Percentiles rank a stretch among this genome's conserved stretches.
These are phyloP conservation scores for Zostera marina DNA, from an alignment of 116 monocot genomes.

Conservation along the genomic window DNA sequence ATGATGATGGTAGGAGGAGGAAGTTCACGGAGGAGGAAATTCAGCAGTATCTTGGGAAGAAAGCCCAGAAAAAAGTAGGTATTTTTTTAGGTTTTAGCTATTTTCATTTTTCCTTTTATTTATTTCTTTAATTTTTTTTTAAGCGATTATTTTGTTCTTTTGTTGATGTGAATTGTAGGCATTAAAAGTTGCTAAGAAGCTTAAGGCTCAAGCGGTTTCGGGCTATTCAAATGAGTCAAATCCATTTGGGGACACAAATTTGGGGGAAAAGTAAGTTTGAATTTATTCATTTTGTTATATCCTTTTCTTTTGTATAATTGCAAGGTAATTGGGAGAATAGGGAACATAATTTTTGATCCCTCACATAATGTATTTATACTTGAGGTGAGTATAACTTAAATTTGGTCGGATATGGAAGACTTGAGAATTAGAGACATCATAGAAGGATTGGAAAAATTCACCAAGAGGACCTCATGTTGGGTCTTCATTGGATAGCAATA, in stretches of 20 bases:
- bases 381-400: too few relatives aligned
- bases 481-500: too few relatives aligned
- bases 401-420: too few relatives aligned
- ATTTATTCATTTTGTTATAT: neutral
- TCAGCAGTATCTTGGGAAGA: slow-evolving; percentile 64
- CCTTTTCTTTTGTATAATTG: too few relatives aligned
- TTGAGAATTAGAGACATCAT: too few relatives aligned
- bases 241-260: slow-evolving; percentile 82
- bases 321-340: too few relatives aligned
- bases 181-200: slow-evolving; percentile 66
- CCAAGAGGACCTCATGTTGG: too few relatives aligned
- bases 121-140: neutral
- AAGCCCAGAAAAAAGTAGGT: slow-evolving; percentile 70
- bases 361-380: too few relatives aligned
- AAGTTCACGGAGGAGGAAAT: slow-evolving; percentile 62
- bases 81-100: neutral
- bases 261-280: slow-evolving; percentile 58
- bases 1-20: slow-evolving; percentile 10
- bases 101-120: neutral
- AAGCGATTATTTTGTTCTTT: neutral
- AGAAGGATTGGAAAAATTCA: too few relatives aligned
- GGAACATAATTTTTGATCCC: too few relatives aligned
- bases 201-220: slow-evolving; percentile 54
- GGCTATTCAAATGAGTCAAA: slow-evolving; percentile 96
- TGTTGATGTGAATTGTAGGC: slow-evolving; percentile 28